Percentiles rank a stretch among this genome's conserved stretches.
phyloP scores from a whole-genome alignment of 129 eudicot species.

The Dittrichia graveolens region DNA sequence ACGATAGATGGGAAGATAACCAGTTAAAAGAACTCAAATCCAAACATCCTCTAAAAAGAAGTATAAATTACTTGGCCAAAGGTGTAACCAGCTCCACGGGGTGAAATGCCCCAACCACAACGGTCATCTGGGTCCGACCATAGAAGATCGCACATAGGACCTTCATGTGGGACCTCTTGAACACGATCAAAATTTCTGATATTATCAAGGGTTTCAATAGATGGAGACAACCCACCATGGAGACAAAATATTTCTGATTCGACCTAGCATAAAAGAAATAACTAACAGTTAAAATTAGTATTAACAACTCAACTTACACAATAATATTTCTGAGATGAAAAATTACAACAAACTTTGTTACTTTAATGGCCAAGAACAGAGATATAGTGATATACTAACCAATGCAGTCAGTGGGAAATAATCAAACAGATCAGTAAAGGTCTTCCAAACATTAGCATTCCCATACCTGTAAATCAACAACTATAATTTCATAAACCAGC shows the following conservation, averaged over 20 bases:
- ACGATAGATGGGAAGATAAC: too few relatives aligned
- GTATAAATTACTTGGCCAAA: slow-evolving; percentile 76
- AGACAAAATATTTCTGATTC: slow-evolving; percentile 95
- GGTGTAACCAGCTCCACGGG: slow-evolving; percentile 97
- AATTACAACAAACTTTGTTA: background rate
- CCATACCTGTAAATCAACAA: slow-evolving; percentile 58
- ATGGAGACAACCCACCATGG: slow-evolving; percentile 96
- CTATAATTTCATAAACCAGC: background rate
- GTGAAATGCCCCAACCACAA: slow-evolving; percentile 98
- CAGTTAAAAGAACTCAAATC: background rate
- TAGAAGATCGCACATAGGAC: slow-evolving; percentile 94
- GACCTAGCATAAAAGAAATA: slow-evolving; percentile 44
- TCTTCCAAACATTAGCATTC: slow-evolving; percentile 82
- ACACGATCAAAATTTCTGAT: slow-evolving; percentile 94
- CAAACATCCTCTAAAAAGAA: background rate
- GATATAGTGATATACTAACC: slow-evolving; percentile 45
- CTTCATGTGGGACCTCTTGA: slow-evolving; percentile 99
- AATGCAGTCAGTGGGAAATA: slow-evolving; percentile 76
- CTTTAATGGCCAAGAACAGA: background rate
- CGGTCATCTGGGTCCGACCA: slow-evolving; percentile 99
- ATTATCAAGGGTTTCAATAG: slow-evolving; percentile 85
- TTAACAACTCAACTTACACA: background rate
- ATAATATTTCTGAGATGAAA: background rate
- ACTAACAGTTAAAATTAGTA: background rate
- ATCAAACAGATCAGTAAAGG: slow-evolving; percentile 75